Conservation (phyloP, 2,329 filamentous ascomycete genomes). For the Phaeosphaeria sp. region DNA sequence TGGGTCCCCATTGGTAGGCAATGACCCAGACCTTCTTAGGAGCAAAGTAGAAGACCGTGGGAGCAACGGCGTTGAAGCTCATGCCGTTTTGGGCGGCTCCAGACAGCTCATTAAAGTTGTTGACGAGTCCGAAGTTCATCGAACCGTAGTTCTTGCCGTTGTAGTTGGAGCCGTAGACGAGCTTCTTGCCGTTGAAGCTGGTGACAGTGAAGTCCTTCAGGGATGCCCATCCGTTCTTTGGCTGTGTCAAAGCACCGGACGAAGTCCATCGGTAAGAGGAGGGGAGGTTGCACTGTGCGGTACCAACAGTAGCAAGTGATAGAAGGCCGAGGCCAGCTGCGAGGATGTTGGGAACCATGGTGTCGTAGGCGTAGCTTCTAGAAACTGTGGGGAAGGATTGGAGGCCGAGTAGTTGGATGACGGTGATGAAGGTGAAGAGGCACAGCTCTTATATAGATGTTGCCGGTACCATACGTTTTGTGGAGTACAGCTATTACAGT, state of each 20-base stretch:
- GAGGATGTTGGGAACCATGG: slow-evolving; percentile 4
- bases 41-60: slow-evolving; percentile 68
- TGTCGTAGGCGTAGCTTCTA: neutral
- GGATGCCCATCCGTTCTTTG: slow-evolving; percentile 61
- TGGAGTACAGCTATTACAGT: neutral
- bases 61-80: slow-evolving; percentile 59
- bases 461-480: neutral
- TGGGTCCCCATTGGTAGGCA: slow-evolving; percentile 68
- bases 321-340: slow-evolving; percentile 15
- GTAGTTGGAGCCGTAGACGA: slow-evolving; percentile 66
- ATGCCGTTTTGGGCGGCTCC: slow-evolving; percentile 62
- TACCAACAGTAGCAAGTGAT: slow-evolving; percentile 11
- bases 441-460: neutral
- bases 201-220: slow-evolving; percentile 70
- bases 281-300: slow-evolving; percentile 58
- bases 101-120: slow-evolving; percentile 60
- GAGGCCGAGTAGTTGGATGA: neutral
- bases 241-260: slow-evolving; percentile 58
- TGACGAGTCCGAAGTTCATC: slow-evolving; percentile 64
- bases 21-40: slow-evolving; percentile 70
- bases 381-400: neutral
- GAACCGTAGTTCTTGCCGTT: slow-evolving; percentile 60
- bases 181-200: slow-evolving; percentile 63
- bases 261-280: slow-evolving; percentile 65
- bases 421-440: neutral